These are phyloP conservation scores for Dendrobium nobile DNA, from an alignment of 106 monocot species.

Conservation along the genomic window DNA sequence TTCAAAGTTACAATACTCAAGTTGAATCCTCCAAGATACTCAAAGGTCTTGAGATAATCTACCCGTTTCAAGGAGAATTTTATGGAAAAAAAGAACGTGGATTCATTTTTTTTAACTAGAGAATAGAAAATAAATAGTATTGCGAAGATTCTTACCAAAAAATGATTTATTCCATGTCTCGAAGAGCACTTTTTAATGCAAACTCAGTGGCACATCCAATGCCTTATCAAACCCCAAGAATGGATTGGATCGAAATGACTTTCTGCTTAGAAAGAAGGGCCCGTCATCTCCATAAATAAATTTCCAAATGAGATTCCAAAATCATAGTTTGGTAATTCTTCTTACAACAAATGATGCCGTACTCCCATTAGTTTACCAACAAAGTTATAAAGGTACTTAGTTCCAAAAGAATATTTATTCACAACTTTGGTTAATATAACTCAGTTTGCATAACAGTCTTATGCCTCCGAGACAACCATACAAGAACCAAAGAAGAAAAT, in stretches of 20 bases:
- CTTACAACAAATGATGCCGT: too few species aligned
- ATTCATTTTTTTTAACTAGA: neutral
- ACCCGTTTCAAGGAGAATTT: neutral
- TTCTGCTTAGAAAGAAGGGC: neutral
- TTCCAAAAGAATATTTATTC: too few species aligned
- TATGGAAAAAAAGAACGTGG: too few species aligned
- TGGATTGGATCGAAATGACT: neutral
- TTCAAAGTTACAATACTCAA: slow-evolving; percentile 1
- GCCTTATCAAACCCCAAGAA: slow-evolving; percentile 1
- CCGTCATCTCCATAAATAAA: neutral
- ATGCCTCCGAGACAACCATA: neutral
- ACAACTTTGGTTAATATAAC: too few species aligned
- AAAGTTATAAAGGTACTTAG: too few species aligned
- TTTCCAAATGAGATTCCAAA: neutral
- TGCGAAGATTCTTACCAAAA: slow-evolving; percentile 10
- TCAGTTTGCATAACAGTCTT: neutral
- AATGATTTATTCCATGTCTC: slow-evolving; percentile 4
- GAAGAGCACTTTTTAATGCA: slow-evolving; percentile 14
- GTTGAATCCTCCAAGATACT: neutral
- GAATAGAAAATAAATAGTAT: neutral
- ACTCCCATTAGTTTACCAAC: too few species aligned
- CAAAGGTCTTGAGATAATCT: neutral
- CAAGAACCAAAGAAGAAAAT: neutral
- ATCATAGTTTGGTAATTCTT: neutral
- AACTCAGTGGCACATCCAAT: slow-evolving; percentile 2